Conservation (phyloP, 257 asterid species). For the Euphrasia confusa region DNA sequence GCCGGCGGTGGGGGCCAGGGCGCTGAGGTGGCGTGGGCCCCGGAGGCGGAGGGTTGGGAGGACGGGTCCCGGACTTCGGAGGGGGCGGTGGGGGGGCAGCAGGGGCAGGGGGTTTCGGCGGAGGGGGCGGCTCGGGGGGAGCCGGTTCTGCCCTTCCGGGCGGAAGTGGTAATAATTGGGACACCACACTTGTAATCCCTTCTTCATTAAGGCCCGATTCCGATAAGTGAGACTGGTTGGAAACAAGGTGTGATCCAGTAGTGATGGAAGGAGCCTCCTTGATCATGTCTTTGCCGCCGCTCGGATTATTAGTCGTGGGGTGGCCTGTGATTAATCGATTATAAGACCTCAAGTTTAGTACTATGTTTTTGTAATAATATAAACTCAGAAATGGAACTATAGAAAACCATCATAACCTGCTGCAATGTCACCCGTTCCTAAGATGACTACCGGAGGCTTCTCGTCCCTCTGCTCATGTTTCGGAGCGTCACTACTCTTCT, state of each 20-base stretch:
- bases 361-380: no score
- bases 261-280: constrained; percentile 27
- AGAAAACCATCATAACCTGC: constrained; percentile 29
- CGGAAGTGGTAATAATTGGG: constrained; percentile 53
- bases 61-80: constrained; percentile 46
- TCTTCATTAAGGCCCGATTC: no score
- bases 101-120: constrained; percentile 61
- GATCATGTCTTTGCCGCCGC: constrained; percentile 24
- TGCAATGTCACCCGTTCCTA: constrained; percentile 38
- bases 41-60: constrained; percentile 58
- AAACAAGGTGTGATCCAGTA: constrained; percentile 15
- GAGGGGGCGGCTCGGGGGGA: constrained; percentile 45
- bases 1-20: constrained; percentile 45
- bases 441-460: constrained; percentile 57
- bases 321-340: constrained; percentile 21
- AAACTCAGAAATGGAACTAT: no score
- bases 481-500: constrained; percentile 30
- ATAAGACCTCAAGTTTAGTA: no score
- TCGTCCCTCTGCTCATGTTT: constrained; percentile 52
- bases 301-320: constrained; percentile 27
- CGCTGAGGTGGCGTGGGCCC: constrained; percentile 39
- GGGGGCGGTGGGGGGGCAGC: constrained; percentile 74
- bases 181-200: no score
- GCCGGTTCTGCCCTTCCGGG: constrained; percentile 55
- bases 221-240: constrained; percentile 1